Evolutionary conservation across 345 rosid species (phyloP).

Genomic region (Euphorbia peplus): DNA sequence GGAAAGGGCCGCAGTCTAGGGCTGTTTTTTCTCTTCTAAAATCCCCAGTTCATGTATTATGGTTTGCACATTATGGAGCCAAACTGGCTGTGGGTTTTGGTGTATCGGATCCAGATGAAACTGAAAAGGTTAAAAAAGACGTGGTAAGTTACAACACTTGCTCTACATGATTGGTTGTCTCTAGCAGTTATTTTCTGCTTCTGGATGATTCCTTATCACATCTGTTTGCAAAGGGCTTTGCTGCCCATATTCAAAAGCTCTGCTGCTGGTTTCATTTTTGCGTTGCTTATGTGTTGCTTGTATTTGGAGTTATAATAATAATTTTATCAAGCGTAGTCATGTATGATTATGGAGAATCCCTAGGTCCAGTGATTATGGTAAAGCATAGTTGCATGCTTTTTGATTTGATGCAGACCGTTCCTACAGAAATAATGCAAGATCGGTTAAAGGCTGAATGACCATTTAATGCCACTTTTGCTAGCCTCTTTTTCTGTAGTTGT

Average conservation of each 20-base stretch:
- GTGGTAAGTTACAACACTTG: conserved; percentile 49
- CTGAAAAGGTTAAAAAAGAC: conserved; percentile 63
- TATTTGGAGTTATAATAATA: neutral
- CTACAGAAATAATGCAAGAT: neutral
- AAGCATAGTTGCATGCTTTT: neutral
- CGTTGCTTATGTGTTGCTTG: neutral
- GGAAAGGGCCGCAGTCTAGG: no score
- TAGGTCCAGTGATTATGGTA: neutral
- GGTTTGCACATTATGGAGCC: no score
- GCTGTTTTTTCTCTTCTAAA: no score
- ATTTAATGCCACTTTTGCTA: neutral
- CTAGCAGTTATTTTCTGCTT: neutral
- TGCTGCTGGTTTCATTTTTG: neutral
- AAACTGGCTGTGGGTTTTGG: conserved; percentile 79
- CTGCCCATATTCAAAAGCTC: neutral
- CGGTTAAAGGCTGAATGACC: neutral
- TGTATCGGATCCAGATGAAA: conserved; percentile 52
- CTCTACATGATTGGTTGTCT: neutral
- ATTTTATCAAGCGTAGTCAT: neutral
- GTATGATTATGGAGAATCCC: neutral
- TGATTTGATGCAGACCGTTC: neutral
- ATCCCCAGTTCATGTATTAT: no score
- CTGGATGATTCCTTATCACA: neutral
- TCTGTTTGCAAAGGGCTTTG: neutral
- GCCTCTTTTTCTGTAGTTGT: neutral